Evolutionary conservation across 768 basidiomycete genomes (phyloP), one percentile per base, ranked within the genome.

Genomic region (Pleurotus sapidus): DNA sequence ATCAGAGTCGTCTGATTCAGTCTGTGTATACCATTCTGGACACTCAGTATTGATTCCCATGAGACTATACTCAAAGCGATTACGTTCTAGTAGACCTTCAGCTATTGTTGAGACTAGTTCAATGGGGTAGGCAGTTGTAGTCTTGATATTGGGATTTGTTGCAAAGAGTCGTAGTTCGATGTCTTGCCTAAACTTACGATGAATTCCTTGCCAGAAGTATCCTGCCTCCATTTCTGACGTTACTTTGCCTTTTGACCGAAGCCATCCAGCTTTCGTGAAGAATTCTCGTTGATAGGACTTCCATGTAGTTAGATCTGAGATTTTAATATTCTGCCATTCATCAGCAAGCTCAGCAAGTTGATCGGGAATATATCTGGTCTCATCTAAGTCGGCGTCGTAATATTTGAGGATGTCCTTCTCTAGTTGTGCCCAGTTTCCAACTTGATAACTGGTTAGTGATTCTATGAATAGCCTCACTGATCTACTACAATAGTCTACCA

Each of bases 231-330:
- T 20, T 20, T 20, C 20, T 20, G 20, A 20, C 20, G 20, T 20
- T 20, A 20, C 20, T 20, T 20, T 20, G 20, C 20, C 20, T 20
- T 20, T 20, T 20, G 20, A 20, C 20, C 20, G 20, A 20, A 20
- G 20, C 20, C 20, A 20, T 20, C 20, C 20, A 20, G 20, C 20
- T 20, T 61, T 61, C 3, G 39, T 45, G 0, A 58, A 18, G 24
- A 63, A 63, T 1, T 58, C 42, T 12, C 53, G 1, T 1, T 43
- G 34, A 51, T 60, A 63, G 18, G 40, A 48, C n/a, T 49, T 55
- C 56, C 59, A 63, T 0, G 20, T 18, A 2, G 43, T 24, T 14
- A 63, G 30, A 25, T 20, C 45, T 14, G 3, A 5, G 18, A 63
- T 61, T 5, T 27, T 23, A 8, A 46, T 11, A 14, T 55, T 9